These are phyloP conservation scores for Lavandula angustifolia DNA, from an alignment of 257 asterid species.

Conservation along the genomic window DNA sequence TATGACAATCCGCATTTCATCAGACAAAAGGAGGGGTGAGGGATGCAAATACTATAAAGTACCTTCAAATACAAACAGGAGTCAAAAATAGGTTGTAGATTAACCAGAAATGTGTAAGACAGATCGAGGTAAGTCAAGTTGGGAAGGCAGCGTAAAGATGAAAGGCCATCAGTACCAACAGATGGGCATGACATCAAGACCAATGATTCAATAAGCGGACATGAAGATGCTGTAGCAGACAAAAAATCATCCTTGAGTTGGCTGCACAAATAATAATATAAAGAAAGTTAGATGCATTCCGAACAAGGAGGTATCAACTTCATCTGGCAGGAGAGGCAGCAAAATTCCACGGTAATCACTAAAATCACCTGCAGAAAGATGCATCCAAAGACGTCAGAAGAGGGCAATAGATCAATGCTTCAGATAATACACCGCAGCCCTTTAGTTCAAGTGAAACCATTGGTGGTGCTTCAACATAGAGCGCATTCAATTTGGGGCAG, in stretches of 20 bases:
- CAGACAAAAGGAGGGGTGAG: constrained; percentile 3
- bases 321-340: constrained; percentile 5
- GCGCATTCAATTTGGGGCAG: constrained; percentile 84
- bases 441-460: constrained; percentile 94
- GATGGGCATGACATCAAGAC: constrained; percentile 94
- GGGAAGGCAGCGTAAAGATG: constrained; percentile 63
- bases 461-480: constrained; percentile 72
- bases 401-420: constrained; percentile 82
- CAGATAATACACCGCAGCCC: constrained; percentile 93
- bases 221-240: constrained; percentile 79
- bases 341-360: neutral
- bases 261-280: constrained; percentile 47
- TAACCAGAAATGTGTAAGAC: constrained; percentile 85
- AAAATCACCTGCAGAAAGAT: constrained; percentile 78
- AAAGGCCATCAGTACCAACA: constrained; percentile 80
- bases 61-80: constrained; percentile 82
- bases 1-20: constrained; percentile 2
- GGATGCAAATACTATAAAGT: constrained; percentile 23
- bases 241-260: constrained; percentile 90
- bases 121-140: constrained; percentile 81
- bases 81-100: constrained; percentile 78
- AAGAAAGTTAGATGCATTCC: constrained; percentile 20
- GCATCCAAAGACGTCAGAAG: constrained; percentile 90
- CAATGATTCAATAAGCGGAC: constrained; percentile 79
- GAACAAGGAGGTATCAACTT: neutral